Evolutionary conservation across 1,284 basidiomycete genomes (phyloP).

Genomic region (Athelia sp.): DNA sequence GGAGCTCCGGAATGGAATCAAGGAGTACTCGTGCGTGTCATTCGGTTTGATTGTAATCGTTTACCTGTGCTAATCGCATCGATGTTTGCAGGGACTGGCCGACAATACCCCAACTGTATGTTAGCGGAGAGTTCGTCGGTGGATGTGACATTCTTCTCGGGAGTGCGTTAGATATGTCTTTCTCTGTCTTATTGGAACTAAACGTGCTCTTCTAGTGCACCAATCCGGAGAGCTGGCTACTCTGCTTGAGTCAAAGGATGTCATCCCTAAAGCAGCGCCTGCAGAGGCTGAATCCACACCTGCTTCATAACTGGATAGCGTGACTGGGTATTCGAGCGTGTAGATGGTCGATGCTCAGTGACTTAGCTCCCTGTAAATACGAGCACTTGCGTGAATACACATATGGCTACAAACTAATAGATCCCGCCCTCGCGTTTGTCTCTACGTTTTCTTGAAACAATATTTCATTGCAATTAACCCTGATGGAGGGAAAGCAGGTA

Average conservation of each 20-base stretch:
- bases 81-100: conserved; percentile 80
- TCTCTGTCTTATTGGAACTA: conserved; percentile 3
- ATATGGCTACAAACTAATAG: no score
- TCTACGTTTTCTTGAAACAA: no score
- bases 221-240: conserved; percentile 92
- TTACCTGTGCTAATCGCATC: not conserved
- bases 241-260: conserved; percentile 68
- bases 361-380: no score
- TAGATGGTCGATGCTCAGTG: no score
- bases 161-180: conserved; percentile 58
- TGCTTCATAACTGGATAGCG: no score
- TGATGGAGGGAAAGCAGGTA: no score
- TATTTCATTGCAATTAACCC: no score
- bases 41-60: not conserved
- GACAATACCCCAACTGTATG: conserved; percentile 94
- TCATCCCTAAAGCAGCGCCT: conserved; percentile 44
- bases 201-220: conserved; percentile 64
- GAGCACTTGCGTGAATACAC: no score
- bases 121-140: conserved; percentile 93
- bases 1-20: conserved; percentile 82
- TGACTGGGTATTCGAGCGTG: no score
- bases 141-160: conserved; percentile 93
- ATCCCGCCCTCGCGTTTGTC: no score
- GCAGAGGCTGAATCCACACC: not conserved
- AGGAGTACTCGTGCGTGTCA: conserved; percentile 86